Conservation (phyloP, 345 rosid species). For the Pseudoturritis turrita region DNA sequence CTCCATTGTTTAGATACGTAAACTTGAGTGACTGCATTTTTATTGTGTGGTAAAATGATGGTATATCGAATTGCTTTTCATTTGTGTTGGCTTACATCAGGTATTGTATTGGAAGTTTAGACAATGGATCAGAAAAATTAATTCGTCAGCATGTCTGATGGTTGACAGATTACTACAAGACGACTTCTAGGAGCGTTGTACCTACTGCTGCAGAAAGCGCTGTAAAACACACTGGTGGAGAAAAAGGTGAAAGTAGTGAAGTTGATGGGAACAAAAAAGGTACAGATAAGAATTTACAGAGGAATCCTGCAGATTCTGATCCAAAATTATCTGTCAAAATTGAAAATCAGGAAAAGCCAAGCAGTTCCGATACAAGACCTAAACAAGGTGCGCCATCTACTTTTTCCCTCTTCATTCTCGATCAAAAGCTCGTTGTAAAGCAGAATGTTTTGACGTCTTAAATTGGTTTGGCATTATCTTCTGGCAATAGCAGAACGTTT, state of each 20-base stretch:
- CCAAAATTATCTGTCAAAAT: slow-evolving; percentile 24
- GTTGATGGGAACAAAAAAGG: slow-evolving; percentile 26
- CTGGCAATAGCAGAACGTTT: neutral
- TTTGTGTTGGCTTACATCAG: neutral
- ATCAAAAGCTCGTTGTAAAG: neutral
- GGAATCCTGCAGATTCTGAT: slow-evolving; percentile 30
- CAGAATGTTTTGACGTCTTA: neutral
- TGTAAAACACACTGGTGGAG: slow-evolving; percentile 16
- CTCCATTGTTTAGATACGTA: neutral
- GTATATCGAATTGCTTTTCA: neutral
- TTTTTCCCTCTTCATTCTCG: neutral
- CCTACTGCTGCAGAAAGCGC: slow-evolving; percentile 27
- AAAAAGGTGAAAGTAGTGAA: slow-evolving; percentile 29
- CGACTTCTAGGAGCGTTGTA: slow-evolving; percentile 31
- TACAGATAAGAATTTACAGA: slow-evolving; percentile 21
- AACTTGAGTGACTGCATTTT: slow-evolving; percentile 2
- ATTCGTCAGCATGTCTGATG: slow-evolving; percentile 2
- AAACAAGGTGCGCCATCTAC: slow-evolving; percentile 58
- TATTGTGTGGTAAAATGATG: neutral
- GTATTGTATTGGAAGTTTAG: slow-evolving; percentile 1
- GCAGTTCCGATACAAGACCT: slow-evolving; percentile 52
- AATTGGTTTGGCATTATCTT: neutral
- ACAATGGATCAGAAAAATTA: neutral
- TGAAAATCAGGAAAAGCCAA: slow-evolving; percentile 51
- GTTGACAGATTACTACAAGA: slow-evolving; percentile 41